Evolutionary conservation across 2,329 filamentous ascomycete genomes (phyloP), one percentile per base, ranked within the genome.

Genomic region (Alternaria rosae): DNA sequence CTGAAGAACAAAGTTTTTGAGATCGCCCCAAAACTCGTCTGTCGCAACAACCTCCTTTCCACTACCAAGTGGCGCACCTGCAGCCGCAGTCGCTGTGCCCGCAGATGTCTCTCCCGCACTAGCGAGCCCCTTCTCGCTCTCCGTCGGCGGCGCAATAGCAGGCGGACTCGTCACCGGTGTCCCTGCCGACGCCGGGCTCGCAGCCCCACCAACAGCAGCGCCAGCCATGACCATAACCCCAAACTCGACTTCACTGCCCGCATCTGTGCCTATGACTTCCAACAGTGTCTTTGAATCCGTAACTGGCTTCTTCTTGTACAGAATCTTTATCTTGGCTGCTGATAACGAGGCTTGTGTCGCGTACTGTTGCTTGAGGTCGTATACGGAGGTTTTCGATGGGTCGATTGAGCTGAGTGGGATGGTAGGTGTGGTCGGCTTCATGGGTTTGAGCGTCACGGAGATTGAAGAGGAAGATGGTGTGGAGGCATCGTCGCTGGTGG

Each of bases 241-340:
- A 65, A 98, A 89, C 78, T 97, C 93, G 0, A 94, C 83, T 11
- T 82, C 83, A 1, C 70, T 79, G 17, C 70, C 84, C 26, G 81
- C 84, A 45, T 87, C 87, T 4, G 86, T 84, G 0, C 84, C 79
- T 2, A 94, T 69, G 1, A 96, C 76, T 60, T 97, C 94, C 59
- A 87, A 87, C 6, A 97, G 80, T 1, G 91, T 88, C 82, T 94
- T 95, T 68, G 85, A 88, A 73, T 97, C 93, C 0, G 86, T 77
- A 0, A 93, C 87, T 0, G 94, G 94, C 80, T 97, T 97, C 83
- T 95, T 96, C 79, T 92, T 92, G 76, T 91, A 87, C 64, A 99
- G 82, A 10, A 99, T 81, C 82, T 94, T 93, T 76, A 98, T 88
- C 84, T 96, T 97, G 41, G 90, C 88, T 11, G 69, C 62, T 13